phyloP scores from a whole-genome alignment of 495 filamentous ascomycete genomes.

The Schizothecium vesticola region DNA sequence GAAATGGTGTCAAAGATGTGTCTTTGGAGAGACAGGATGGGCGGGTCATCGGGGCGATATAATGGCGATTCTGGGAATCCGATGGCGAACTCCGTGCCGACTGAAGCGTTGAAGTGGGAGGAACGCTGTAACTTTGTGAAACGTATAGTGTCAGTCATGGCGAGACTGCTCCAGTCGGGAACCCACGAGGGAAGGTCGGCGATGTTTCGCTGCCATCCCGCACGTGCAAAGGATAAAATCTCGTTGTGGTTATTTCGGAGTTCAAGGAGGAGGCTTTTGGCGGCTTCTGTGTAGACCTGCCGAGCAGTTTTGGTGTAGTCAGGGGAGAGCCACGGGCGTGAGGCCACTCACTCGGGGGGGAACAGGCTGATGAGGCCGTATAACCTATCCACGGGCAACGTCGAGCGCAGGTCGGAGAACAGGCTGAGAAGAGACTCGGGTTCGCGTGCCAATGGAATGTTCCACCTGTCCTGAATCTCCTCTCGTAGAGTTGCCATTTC shows the following conservation, averaged over 20 bases:
- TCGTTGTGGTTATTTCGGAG: background rate
- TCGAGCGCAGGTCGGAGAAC: background rate
- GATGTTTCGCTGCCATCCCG: background rate
- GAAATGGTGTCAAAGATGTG: background rate
- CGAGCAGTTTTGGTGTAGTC: background rate
- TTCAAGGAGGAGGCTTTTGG: background rate
- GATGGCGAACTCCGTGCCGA: background rate
- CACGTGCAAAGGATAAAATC: background rate
- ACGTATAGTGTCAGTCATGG: background rate
- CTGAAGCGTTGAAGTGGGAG: conserved; percentile 2
- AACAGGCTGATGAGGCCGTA: background rate
- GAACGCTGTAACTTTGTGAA: background rate
- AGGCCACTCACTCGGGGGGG: background rate
- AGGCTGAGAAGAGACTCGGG: background rate
- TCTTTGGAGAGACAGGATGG: background rate
- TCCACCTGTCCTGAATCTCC: background rate
- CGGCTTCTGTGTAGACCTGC: background rate
- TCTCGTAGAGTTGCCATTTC: background rate
- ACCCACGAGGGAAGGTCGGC: background rate
- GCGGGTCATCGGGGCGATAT: background rate
- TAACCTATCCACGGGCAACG: background rate
- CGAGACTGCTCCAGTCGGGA: background rate
- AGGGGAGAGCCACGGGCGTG: background rate
- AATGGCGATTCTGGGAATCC: background rate
- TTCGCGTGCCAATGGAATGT: background rate